Percentiles rank a stretch among this genome's conserved stretches.
phyloP scores from a whole-genome alignment of 495 filamentous ascomycete genomes.

The Tuber calosporum region DNA sequence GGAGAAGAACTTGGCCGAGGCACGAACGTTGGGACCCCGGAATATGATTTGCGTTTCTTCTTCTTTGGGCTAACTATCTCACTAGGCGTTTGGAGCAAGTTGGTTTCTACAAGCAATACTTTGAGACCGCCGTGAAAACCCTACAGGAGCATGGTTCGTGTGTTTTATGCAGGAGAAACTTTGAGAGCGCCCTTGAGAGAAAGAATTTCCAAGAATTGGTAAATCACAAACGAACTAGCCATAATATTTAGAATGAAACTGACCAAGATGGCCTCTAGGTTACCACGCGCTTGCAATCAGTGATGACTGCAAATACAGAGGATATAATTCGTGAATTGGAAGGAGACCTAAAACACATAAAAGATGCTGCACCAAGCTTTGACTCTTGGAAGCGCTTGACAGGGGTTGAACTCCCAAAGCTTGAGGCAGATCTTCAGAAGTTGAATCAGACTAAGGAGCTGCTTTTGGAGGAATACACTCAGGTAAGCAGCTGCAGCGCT shows the following conservation, averaged over 20 bases:
- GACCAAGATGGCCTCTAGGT: conserved; percentile 15
- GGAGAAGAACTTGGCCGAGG: conserved; percentile 40
- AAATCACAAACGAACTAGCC: background rate
- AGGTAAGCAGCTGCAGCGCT: conserved; percentile 25
- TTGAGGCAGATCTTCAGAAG: conserved; percentile 56
- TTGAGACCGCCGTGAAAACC: conserved; percentile 22
- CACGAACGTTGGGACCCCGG: conserved; percentile 28
- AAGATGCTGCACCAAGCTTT: conserved; percentile 58
- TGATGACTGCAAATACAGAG: conserved; percentile 47
- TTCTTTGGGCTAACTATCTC: conserved; percentile 8
- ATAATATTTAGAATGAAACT: conserved; percentile 1
- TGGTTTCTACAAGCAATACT: conserved; percentile 32
- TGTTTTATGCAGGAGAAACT: conserved; percentile 34
- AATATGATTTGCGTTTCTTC: conserved; percentile 13
- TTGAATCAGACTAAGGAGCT: conserved; percentile 56
- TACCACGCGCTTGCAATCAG: conserved; percentile 42
- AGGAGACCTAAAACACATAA: conserved; percentile 53
- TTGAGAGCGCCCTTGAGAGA: conserved; percentile 25
- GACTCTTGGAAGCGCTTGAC: conserved; percentile 65
- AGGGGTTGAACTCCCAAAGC: conserved; percentile 60
- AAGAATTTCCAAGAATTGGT: conserved; percentile 38
- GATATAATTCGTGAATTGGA: conserved; percentile 55
- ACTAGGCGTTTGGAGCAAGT: conserved; percentile 28
- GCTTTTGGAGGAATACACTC: conserved; percentile 67
- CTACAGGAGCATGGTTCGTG: conserved; percentile 31